These are phyloP conservation scores for Oenanthe javanica DNA, from an alignment of 140 eudicot genomes.

Conservation along the genomic window DNA sequence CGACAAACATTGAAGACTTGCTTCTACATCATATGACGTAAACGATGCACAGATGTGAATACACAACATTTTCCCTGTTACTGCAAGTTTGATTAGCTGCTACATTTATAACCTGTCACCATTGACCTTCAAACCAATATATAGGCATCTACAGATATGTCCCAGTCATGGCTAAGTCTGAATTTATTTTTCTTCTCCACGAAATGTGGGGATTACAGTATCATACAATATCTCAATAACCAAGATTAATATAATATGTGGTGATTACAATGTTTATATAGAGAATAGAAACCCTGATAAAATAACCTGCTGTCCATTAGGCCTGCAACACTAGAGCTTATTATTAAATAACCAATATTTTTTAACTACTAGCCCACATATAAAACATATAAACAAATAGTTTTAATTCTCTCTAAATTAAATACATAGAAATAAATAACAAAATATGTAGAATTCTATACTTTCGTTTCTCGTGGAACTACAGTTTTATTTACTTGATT, in stretches of 20 bases:
- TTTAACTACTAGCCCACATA: too few species aligned
- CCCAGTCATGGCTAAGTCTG: neutral
- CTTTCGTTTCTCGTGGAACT: neutral
- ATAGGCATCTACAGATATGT: neutral
- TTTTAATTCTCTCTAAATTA: too few species aligned
- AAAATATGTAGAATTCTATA: too few species aligned
- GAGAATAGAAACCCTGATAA: too few species aligned
- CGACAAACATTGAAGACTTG: neutral
- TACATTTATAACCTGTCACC: neutral
- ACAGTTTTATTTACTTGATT: neutral
- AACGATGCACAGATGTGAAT: neutral
- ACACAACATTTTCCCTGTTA: neutral
- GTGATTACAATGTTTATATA: too few species aligned
- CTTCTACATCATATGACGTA: neutral
- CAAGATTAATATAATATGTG: too few species aligned
- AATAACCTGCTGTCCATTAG: neutral
- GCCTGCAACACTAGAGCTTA: too few species aligned
- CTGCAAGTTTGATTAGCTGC: neutral
- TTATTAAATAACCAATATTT: too few species aligned
- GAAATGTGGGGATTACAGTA: too few species aligned
- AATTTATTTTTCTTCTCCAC: neutral
- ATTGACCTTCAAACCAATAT: neutral
- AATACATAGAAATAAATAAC: too few species aligned
- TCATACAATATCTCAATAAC: too few species aligned
- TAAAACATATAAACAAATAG: too few species aligned